A percentile compares a stretch with the other conserved stretches of the same genome.
Evolutionary conservation across 768 basidiomycete species (phyloP).

Genomic region (Punctularia strigosozonata): DNA sequence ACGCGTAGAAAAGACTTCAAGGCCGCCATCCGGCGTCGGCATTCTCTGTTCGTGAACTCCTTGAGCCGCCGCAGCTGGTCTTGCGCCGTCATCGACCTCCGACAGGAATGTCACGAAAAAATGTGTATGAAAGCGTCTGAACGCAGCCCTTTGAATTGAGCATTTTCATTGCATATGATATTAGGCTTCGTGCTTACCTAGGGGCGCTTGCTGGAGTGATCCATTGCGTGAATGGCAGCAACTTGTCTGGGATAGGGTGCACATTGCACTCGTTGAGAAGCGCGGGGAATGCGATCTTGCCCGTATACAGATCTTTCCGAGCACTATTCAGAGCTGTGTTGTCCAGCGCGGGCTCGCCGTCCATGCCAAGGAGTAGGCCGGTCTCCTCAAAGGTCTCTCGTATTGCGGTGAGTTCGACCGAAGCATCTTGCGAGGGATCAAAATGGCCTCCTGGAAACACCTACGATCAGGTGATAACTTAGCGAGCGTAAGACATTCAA

Average conservation of each 20-base stretch:
- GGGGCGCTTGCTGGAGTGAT: constrained; percentile 48
- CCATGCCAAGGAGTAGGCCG: constrained; percentile 46
- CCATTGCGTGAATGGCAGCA: constrained; percentile 70
- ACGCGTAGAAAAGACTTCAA: constrained; percentile 58
- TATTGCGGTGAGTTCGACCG: constrained; percentile 50
- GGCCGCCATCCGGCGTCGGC: constrained; percentile 58
- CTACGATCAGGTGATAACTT: too few relatives aligned
- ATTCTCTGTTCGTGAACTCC: constrained; percentile 47
- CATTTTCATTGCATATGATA: neutral
- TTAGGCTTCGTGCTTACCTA: constrained; percentile 32
- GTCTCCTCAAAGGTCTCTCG: constrained; percentile 73
- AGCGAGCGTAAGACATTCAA: too few relatives aligned
- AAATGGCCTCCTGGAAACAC: constrained; percentile 71
- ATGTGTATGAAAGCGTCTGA: constrained; percentile 61
- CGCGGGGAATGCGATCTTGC: constrained; percentile 33
- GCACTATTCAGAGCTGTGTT: constrained; percentile 37
- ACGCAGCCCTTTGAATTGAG: constrained; percentile 2
- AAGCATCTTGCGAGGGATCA: constrained; percentile 47
- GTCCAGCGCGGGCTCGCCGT: constrained; percentile 5
- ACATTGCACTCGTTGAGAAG: constrained; percentile 40
- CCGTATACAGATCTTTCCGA: constrained; percentile 43
- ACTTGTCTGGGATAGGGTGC: constrained; percentile 27
- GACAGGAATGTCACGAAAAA: constrained; percentile 62
- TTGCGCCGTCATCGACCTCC: too few relatives aligned
- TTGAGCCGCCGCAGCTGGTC: constrained; percentile 25